A percentile compares a stretch with the other conserved stretches of the same genome.
Evolutionary conservation across 2,329 filamentous ascomycete genomes (phyloP).

Genomic region (Epichloe scottii): DNA sequence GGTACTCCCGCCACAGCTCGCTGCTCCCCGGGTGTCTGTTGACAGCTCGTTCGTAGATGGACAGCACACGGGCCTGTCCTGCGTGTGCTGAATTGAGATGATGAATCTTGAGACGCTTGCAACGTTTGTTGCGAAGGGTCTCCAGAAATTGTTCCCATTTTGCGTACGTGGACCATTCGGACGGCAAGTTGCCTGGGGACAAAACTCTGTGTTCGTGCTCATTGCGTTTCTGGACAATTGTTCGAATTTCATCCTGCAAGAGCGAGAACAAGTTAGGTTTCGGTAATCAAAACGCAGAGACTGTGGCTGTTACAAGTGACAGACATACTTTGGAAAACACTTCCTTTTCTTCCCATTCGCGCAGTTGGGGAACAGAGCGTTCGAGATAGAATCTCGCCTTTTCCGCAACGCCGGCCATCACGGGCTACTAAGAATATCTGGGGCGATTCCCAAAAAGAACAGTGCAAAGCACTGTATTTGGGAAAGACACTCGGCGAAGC

Average conservation of each 20-base stretch:
- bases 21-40: slow-evolving; percentile 72
- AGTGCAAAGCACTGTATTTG: not conserved
- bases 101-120: slow-evolving; percentile 67
- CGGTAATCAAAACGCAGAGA: not conserved
- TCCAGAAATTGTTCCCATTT: slow-evolving; percentile 61
- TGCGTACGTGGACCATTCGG: slow-evolving; percentile 76
- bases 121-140: slow-evolving; percentile 66
- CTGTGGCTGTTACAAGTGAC: not conserved
- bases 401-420: slow-evolving; percentile 75
- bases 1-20: slow-evolving; percentile 79
- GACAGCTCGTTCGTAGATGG: slow-evolving; percentile 78
- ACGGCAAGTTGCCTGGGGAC: slow-evolving; percentile 60
- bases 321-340: slow-evolving; percentile 65
- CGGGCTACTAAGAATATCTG: not conserved
- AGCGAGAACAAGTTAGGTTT: not conserved
- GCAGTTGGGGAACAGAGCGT: slow-evolving; percentile 80
- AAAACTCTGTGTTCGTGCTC: slow-evolving; percentile 89
- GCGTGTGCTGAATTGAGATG: slow-evolving; percentile 50
- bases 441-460: not conserved
- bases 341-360: slow-evolving; percentile 82
- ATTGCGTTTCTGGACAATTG: slow-evolving; percentile 79
- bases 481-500: not conserved
- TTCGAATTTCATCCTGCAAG: slow-evolving; percentile 72
- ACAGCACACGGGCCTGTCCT: slow-evolving; percentile 74
- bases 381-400: slow-evolving; percentile 95